Evolutionary conservation across 202 grass and related monocot species (phyloP).

Genomic region (Elaeis oleifera): DNA sequence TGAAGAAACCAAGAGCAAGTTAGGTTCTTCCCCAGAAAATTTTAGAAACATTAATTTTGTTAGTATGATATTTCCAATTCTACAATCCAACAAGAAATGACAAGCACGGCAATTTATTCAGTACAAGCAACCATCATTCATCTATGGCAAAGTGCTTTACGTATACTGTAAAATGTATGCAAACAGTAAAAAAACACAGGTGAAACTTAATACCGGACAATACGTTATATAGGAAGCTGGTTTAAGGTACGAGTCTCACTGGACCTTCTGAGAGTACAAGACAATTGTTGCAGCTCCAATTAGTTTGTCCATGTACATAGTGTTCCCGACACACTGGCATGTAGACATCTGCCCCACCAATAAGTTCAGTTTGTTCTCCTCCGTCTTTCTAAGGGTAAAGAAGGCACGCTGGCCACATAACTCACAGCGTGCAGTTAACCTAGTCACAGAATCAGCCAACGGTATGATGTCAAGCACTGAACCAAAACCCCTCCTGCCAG

Average conservation of each 20-base stretch:
- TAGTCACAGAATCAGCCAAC: slow-evolving; percentile 79
- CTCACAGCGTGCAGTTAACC: slow-evolving; percentile 72
- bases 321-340: slow-evolving; percentile 84
- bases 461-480: slow-evolving; percentile 87
- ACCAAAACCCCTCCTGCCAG: slow-evolving; percentile 72
- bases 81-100: too few relatives aligned
- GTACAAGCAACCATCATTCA: too few relatives aligned
- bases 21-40: too few relatives aligned
- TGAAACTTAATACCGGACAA: too few relatives aligned
- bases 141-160: too few relatives aligned
- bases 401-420: slow-evolving; percentile 52
- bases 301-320: slow-evolving; percentile 63
- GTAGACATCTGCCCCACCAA: slow-evolving; percentile 80
- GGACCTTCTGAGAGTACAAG: slow-evolving; percentile 48
- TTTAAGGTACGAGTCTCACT: slow-evolving; percentile 23
- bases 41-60: too few relatives aligned
- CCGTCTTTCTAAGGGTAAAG: slow-evolving; percentile 90
- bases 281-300: slow-evolving; percentile 61
- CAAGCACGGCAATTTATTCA: too few relatives aligned
- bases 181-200: too few relatives aligned
- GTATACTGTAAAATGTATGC: too few relatives aligned
- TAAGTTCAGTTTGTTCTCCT: slow-evolving; percentile 73
- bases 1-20: too few relatives aligned
- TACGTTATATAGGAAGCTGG: neutral
- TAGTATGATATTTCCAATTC: too few relatives aligned